Percentiles rank a stretch among this genome's conserved stretches.
These are phyloP conservation scores for Breynia disticha DNA, from an alignment of 441 rosid species.

Conservation along the genomic window DNA sequence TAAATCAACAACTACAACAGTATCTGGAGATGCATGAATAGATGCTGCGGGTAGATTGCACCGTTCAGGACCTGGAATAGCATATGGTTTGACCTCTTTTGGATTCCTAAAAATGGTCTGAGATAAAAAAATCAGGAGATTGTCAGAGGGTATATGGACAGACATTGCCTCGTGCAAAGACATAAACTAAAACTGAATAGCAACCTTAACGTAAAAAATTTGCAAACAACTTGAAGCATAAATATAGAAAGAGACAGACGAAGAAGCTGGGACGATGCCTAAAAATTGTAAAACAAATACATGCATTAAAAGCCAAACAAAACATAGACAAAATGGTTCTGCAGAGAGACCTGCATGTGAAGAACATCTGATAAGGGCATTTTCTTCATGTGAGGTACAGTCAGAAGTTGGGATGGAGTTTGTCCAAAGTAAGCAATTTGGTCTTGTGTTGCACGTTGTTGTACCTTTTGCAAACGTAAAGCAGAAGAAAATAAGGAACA, in stretches of 20 bases:
- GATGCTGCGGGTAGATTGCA: constrained; percentile 98
- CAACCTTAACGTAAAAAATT: background rate
- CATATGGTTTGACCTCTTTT: constrained; percentile 68
- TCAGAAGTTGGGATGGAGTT: constrained; percentile 95
- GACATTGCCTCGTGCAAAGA: background rate
- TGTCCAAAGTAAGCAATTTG: constrained; percentile 99
- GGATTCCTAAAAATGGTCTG: constrained; percentile 98
- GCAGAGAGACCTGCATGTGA: constrained; percentile 66
- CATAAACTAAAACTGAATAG: background rate
- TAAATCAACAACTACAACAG: constrained; percentile 64
- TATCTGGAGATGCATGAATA: constrained; percentile 83
- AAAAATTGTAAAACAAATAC: background rate
- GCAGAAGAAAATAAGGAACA: constrained; percentile 17
- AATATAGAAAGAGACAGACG: background rate
- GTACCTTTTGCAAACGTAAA: constrained; percentile 46
- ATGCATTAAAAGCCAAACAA: background rate
- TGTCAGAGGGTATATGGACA: background rate
- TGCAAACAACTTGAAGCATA: background rate
- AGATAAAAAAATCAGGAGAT: constrained; percentile 12
- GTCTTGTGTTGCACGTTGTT: constrained; percentile 93
- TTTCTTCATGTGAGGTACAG: constrained; percentile 77
- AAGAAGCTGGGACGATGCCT: background rate
- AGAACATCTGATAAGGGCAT: constrained; percentile 81
- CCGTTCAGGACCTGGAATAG: constrained; percentile 70
- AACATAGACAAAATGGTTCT: constrained; percentile 9